Evolutionary conservation across 371 early-diverging fungal species (phyloP).

Genomic region (Mucor racemosus): DNA sequence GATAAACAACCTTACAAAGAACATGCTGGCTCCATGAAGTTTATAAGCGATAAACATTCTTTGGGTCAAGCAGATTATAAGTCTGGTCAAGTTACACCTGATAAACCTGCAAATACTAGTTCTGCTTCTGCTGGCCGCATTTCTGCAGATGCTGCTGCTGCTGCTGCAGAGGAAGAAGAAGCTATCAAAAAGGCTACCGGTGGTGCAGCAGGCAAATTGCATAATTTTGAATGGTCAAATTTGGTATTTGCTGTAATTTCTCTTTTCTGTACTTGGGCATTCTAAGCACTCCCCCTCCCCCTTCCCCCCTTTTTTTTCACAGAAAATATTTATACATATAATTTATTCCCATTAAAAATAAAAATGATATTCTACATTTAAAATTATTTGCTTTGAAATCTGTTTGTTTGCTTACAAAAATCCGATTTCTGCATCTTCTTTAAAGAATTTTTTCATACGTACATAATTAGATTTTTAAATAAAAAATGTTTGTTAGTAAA

Average conservation of each 20-base stretch:
- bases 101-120: constrained; percentile 23
- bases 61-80: constrained; percentile 55
- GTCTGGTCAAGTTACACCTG: constrained; percentile 44
- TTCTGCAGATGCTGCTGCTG: neutral
- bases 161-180: constrained; percentile 14
- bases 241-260: constrained; percentile 11
- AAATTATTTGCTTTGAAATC: no score
- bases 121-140: neutral
- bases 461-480: no score
- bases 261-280: constrained; percentile 12
- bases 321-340: neutral
- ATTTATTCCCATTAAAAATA: neutral
- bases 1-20: constrained; percentile 60
- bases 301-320: neutral
- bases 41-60: constrained; percentile 52
- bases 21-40: constrained; percentile 35
- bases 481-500: no score
- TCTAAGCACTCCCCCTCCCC: neutral
- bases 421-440: no score
- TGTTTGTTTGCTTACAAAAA: no score
- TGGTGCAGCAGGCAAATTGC: neutral
- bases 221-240: constrained; percentile 14
- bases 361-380: no score
- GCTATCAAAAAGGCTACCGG: constrained; percentile 6
- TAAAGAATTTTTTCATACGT: no score